A percentile compares a stretch with the other conserved stretches of the same genome.
phyloP scores from a whole-genome alignment of 2,329 filamentous ascomycete species.

The Dothistroma pini region DNA sequence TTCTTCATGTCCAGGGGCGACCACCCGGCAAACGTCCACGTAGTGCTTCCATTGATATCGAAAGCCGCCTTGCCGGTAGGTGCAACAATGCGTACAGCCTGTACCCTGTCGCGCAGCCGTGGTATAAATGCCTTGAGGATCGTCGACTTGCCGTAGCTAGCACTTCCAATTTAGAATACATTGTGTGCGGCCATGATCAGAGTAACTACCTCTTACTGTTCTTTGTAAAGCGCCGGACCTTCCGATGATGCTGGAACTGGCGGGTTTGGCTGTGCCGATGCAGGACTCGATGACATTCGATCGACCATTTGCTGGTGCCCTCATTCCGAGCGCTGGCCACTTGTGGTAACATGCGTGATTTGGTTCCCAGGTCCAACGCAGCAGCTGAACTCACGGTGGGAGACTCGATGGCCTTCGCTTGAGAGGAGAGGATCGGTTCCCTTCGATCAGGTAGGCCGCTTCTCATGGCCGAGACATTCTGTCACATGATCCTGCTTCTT shows the following conservation, averaged over 20 bases:
- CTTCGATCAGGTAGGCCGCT: neutral
- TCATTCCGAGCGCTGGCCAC: too few species aligned
- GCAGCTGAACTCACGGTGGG: neutral
- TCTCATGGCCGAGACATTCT: neutral
- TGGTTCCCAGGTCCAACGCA: neutral
- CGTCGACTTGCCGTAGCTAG: conserved; percentile 58
- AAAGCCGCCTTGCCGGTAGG: conserved; percentile 59
- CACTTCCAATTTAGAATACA: conserved; percentile 63
- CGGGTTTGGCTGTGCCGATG: neutral
- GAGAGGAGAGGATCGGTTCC: neutral
- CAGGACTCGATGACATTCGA: neutral
- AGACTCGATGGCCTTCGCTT: neutral
- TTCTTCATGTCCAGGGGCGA: conserved; percentile 45
- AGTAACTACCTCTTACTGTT: conserved; percentile 16
- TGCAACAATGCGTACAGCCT: conserved; percentile 51
- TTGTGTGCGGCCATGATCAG: conserved; percentile 46
- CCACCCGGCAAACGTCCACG: conserved; percentile 57
- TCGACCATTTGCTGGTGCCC: neutral
- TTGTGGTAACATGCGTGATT: neutral
- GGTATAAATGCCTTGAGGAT: conserved; percentile 49
- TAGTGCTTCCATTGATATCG: conserved; percentile 54
- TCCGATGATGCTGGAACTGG: neutral
- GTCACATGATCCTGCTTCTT: neutral
- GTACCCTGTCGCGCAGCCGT: conserved; percentile 34
- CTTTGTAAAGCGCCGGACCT: neutral